Percentiles rank a stretch among this genome's conserved stretches.
phyloP scores from a whole-genome alignment of 345 rosid genomes.

The Aquilaria sinensis region DNA sequence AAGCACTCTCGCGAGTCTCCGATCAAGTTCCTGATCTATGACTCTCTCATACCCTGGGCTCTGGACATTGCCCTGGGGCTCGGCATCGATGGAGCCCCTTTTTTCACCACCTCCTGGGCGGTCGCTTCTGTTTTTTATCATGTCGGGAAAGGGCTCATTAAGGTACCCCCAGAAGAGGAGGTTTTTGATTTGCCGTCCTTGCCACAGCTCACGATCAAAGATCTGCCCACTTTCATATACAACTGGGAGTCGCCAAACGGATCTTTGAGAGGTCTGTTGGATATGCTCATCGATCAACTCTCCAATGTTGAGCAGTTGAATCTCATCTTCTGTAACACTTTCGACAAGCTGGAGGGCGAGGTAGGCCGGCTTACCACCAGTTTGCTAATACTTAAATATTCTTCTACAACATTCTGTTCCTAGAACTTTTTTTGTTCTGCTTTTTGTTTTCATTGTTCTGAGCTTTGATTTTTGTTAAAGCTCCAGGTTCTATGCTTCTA shows the following conservation, averaged over 20 bases:
- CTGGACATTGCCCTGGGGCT: constrained; percentile 25
- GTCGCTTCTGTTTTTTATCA: constrained; percentile 31
- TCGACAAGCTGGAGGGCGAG: constrained; percentile 32
- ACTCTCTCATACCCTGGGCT: constrained; percentile 40
- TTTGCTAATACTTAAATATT: too few relatives aligned
- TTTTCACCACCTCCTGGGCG: constrained; percentile 38
- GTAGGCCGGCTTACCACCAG: constrained; percentile 12
- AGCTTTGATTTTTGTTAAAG: too few relatives aligned
- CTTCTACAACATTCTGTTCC: too few relatives aligned
- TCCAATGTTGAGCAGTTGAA: constrained; percentile 22
- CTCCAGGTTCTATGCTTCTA: too few relatives aligned
- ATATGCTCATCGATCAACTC: constrained; percentile 14
- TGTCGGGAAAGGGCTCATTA: constrained; percentile 14
- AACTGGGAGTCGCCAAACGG: neutral
- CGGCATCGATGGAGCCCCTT: constrained; percentile 25
- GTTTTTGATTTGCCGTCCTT: constrained; percentile 23
- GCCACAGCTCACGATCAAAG: constrained; percentile 21
- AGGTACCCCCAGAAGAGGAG: constrained; percentile 11
- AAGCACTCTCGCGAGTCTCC: constrained; percentile 1
- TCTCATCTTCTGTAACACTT: constrained; percentile 31
- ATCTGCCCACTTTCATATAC: constrained; percentile 32
- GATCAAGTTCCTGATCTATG: constrained; percentile 26
- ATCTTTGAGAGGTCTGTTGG: constrained; percentile 11
- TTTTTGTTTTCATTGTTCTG: too few relatives aligned
- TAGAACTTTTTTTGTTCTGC: too few relatives aligned